Base-by-base conservation (phyloP, 306 rosid species). In the Rosa persica region DNA sequence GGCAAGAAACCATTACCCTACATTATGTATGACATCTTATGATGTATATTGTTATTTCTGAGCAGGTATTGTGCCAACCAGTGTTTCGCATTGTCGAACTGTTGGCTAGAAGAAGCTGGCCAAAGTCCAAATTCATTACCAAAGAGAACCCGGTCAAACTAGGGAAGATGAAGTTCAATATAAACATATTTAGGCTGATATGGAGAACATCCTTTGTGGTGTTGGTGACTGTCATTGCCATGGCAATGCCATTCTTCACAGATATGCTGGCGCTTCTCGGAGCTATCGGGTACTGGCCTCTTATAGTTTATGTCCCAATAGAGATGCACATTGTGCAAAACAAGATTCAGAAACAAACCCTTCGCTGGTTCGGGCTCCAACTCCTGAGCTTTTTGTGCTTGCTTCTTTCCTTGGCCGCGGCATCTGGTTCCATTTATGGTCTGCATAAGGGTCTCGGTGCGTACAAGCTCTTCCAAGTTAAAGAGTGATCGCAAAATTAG, bases 241-340 rank as follows among this genome's bases (percentile, higher is more conserved):
- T 83, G 87, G 90, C 87, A 17, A 75, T 90, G 75, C 89, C 92
- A 0, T 88, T 86, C 76, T 90, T 89, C 79, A 84, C 88, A 23
- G 79, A 79, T 72, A 84, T 88, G 90, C 76, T 90, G 12, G 90
- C 87, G 3, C 82, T 90, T 11, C 85, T 91, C 15, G 96, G 94
- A 40, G 89, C 89, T 12, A 11, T 87, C 4, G 91, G 87, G 42
- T 90, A 85, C 52, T 92, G 94, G 97, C 91, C 91, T 6, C 52
- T 83, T 16, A 88, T 83, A 3, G 84, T 90, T 0, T 90, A 84
- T 74, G 85, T 90, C 72, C 94, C 93, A 0, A 62, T 90, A 58
- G 80, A 90, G 84, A 88, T 90, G 95, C 83, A 76, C 74, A 90
- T 87, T 60, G 86, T 30, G 22, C 84, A 55, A 57, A 73, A 76